Evolutionary conservation across 371 early-diverging fungal genomes (phyloP), one percentile per base, ranked within the genome.

Genomic region (Mucor piriformis): DNA sequence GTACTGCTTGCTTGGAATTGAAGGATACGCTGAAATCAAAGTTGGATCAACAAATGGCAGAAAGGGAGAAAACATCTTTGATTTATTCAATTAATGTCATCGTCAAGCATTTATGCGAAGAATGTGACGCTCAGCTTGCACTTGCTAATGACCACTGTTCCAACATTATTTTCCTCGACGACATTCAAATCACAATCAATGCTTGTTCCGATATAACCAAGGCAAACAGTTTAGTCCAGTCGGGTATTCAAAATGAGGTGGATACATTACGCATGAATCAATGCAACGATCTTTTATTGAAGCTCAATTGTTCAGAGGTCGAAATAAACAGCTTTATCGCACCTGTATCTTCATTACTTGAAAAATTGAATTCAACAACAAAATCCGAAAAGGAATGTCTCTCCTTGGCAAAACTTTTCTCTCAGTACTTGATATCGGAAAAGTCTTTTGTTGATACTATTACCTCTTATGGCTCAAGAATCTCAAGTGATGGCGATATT

Each of bases 331-430:
- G 13, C 29, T 24, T 61, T 8, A 18, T 61, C 16, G 12, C 5
- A 10, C 61, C 61, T 3, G 35, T 54, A 8, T 12, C 29, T 3
- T 8, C 40, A 0, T 1, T 24, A 5, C 3, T 54, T 1, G 42
- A 40, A 6, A 13, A 46, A 5, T 33, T 61, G 12, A 8, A 38
- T 13, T 3, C 47, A 3, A n/a, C 13, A 11, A 33, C 53, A 0
- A 0, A 11, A n/a, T 54, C 55, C 24, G 55, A 54, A 32, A 13
- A 61, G 54, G 35, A 47, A 46, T 53, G 51, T 18, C 0, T 33
- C 3, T 29, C 58, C 2, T 21, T 58, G 15, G 32, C 40, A 0
- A 37, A 12, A 0, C n/a, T 53, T 3, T 13, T 60, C 35, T 37
- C 40, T 23, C 23, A 42, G 32, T 58, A 58, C 12, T 12, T 24